phyloP scores from a whole-genome alignment of 2,329 filamentous ascomycete genomes.

The Aspergillus cejpii region DNA sequence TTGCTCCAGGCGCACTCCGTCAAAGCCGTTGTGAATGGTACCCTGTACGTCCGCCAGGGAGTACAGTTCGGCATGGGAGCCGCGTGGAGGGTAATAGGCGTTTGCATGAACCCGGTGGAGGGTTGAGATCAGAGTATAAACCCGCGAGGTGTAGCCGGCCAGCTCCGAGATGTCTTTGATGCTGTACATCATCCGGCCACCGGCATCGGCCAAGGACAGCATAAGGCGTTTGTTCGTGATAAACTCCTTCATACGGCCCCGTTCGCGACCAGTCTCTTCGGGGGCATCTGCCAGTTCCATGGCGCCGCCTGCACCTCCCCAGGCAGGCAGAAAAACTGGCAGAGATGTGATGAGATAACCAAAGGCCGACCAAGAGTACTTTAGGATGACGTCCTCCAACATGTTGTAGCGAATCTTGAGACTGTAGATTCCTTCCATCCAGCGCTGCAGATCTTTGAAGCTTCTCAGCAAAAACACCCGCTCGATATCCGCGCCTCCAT shows the following conservation, averaged over 20 bases:
- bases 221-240: slow-evolving; percentile 98
- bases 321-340: slow-evolving; percentile 87
- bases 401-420: slow-evolving; percentile 98
- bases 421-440: slow-evolving; percentile 98
- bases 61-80: slow-evolving; percentile 68
- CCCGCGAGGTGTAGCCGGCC: slow-evolving; percentile 89
- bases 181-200: slow-evolving; percentile 98
- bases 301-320: slow-evolving; percentile 75
- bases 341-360: slow-evolving; percentile 90
- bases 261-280: slow-evolving; percentile 51
- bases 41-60: slow-evolving; percentile 88
- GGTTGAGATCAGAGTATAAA: slow-evolving; percentile 92
- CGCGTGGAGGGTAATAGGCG: slow-evolving; percentile 67
- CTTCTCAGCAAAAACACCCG: slow-evolving; percentile 86
- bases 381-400: slow-evolving; percentile 94
- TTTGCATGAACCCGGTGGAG: slow-evolving; percentile 88
- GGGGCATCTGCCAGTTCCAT: slow-evolving; percentile 53
- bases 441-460: slow-evolving; percentile 84
- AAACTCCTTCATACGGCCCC: slow-evolving; percentile 92
- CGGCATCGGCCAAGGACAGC: slow-evolving; percentile 92
- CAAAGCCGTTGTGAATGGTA: slow-evolving; percentile 88
- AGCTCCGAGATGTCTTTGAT: slow-evolving; percentile 97
- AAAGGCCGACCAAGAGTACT: slow-evolving; percentile 98
- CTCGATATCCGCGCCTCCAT: slow-evolving; percentile 91
- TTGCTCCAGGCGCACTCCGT: slow-evolving; percentile 86